Conservation (phyloP, 2,329 filamentous ascomycete species). For the Trichophyton rubrum region DNA sequence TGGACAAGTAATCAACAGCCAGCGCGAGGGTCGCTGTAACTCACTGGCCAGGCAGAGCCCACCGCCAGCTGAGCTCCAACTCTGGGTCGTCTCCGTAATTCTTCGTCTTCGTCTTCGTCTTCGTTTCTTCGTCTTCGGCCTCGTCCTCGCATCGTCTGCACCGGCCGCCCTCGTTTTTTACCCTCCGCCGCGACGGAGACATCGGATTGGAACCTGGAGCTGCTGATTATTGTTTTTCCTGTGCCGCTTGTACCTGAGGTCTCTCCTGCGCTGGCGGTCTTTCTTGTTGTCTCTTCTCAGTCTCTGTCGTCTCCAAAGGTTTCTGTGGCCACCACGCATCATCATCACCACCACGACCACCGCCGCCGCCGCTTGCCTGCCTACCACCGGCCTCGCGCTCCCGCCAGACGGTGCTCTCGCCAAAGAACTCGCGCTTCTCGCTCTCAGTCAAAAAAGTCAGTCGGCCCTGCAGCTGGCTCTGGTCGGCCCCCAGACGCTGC, state of each 20-base stretch:
- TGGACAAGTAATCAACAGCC: too few relatives aligned
- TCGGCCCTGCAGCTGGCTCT: neutral
- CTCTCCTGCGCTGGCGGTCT: too few relatives aligned
- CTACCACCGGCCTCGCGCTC: neutral
- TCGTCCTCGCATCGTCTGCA: too few relatives aligned
- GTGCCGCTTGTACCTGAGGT: neutral
- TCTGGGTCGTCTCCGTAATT: neutral
- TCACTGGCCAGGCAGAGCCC: too few relatives aligned
- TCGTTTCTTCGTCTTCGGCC: too few relatives aligned
- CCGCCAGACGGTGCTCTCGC: neutral
- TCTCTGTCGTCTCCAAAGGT: neutral
- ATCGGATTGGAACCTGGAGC: neutral
- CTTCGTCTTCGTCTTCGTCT: neutral
- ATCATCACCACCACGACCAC: too few relatives aligned
- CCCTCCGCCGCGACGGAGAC: neutral
- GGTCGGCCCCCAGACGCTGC: neutral
- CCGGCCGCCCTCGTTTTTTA: neutral
- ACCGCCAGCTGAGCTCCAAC: too few relatives aligned
- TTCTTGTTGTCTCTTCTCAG: neutral
- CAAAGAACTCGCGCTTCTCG: neutral
- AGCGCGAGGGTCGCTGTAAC: too few relatives aligned
- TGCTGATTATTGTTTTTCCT: slow-evolving; percentile 4
- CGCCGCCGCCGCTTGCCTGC: too few relatives aligned
- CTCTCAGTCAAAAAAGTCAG: neutral
- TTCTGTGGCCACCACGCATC: neutral